Evolutionary conservation across 768 basidiomycete species (phyloP), one percentile per base, ranked within the genome.

Genomic region (Russula lepida): DNA sequence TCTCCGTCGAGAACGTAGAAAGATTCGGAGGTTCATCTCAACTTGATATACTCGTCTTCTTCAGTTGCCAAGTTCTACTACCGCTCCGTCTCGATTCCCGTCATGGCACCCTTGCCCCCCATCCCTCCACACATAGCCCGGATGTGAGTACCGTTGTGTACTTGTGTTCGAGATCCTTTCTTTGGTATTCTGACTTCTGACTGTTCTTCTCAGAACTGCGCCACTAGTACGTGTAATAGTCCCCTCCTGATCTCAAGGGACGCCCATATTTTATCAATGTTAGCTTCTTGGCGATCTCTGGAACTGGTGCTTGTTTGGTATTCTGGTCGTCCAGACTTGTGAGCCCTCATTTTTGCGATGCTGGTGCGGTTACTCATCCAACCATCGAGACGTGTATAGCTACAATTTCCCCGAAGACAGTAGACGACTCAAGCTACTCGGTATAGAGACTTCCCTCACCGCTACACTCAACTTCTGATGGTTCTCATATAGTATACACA

Each of bases 321-420:
- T 69, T 17, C 64, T 73, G 8, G 17, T 59, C 1, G 63, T 70
- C 25, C 72, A 73, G 66, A 59, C 66, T 52, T 73, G 72, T 73
- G 46, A 60, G 71, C 56, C 17, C 6, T n/a, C 21, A n/a, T n/a
- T n/a, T 21, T 43, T 30, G 12, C 27, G 30, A 27, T 15, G 4
- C 12, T 25, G 1, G 17, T 35, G 25, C 13, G 23, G 27, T 55
- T 53, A 8, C 30, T 60, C 4, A 59, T 41, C 3, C 12, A 13
- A 41, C 7, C 17, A 2, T 54, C n/a, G 55, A 62, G 62, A 63
- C 32, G 62, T 63, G 13, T 63, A 63, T 35, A 43, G 21, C 17
- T 54, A 59, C 35, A 53, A 53, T 35, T 63, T 63, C 28, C 23
- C 51, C 7, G 2, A 47, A 21, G 62, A 63, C 25, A 23, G 19